Evolutionary conservation across 2,329 filamentous ascomycete genomes (phyloP).

Genomic region (Orbilia brochopaga): DNA sequence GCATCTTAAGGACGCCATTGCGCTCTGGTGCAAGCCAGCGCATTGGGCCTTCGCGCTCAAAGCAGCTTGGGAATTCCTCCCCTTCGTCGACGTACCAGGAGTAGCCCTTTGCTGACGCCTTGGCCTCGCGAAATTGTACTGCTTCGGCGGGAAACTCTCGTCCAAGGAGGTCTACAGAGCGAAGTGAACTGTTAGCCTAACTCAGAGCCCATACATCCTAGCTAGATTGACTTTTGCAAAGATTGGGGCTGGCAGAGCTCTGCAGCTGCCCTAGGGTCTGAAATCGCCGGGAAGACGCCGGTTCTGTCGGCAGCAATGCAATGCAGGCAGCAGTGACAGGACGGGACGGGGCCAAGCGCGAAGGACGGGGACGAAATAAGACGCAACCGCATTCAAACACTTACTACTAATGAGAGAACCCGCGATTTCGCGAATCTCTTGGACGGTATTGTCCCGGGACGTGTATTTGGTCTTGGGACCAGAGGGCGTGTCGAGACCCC

Average conservation of each 20-base stretch:
- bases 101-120: slow-evolving; percentile 45
- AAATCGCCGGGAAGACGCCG: slow-evolving; percentile 15
- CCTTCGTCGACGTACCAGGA: slow-evolving; percentile 49
- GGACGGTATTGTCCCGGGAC: slow-evolving; percentile 48
- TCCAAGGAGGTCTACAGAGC: slow-evolving; percentile 31
- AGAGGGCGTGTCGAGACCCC: slow-evolving; percentile 38
- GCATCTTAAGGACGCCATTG: slow-evolving; percentile 46
- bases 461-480: slow-evolving; percentile 47
- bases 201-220: too few relatives aligned
- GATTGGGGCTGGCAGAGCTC: too few relatives aligned
- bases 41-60: slow-evolving; percentile 47
- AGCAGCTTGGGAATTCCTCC: slow-evolving; percentile 41
- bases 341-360: not conserved
- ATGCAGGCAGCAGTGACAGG: not conserved
- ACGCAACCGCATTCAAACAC: not conserved
- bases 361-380: not conserved
- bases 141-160: slow-evolving; percentile 48
- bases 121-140: slow-evolving; percentile 41
- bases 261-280: too few relatives aligned
- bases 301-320: not conserved
- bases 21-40: slow-evolving; percentile 47
- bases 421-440: slow-evolving; percentile 47
- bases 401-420: slow-evolving; percentile 44
- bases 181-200: not conserved
- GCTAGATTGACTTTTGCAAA: too few relatives aligned